phyloP scores from a whole-genome alignment of 352 stramenopile genomes.

The Lagenidium giganteum region DNA sequence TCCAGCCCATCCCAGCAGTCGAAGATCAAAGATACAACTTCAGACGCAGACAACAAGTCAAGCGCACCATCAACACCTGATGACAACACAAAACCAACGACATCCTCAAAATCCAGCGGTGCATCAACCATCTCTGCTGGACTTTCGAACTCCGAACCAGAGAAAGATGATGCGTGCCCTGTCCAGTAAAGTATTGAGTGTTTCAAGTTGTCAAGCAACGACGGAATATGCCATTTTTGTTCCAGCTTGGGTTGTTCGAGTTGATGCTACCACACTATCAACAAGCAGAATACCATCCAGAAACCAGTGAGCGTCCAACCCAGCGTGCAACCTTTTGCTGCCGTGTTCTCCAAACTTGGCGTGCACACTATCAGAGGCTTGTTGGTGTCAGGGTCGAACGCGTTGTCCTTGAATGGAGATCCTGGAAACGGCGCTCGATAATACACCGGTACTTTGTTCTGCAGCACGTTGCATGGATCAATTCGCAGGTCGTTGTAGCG shows the following conservation, averaged over 20 bases:
- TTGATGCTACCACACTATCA: background rate
- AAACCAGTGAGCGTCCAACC: background rate
- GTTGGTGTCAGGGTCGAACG: conserved; percentile 58
- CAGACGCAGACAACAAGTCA: too few relatives aligned
- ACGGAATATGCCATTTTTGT: too few relatives aligned
- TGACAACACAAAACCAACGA: too few relatives aligned
- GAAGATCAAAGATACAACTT: too few relatives aligned
- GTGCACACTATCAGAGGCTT: conserved; percentile 78
- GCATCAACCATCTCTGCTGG: conserved; percentile 14
- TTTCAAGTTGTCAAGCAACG: background rate
- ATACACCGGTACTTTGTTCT: conserved; percentile 71
- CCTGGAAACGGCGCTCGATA: conserved; percentile 74
- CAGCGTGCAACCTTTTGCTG: conserved; percentile 1
- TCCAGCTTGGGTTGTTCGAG: conserved; percentile 1
- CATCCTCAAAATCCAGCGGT: too few relatives aligned
- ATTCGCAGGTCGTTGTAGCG: too few relatives aligned
- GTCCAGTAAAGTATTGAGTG: conserved; percentile 40
- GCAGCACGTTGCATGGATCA: too few relatives aligned
- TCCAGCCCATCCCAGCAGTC: too few relatives aligned
- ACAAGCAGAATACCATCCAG: background rate
- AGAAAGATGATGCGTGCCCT: conserved; percentile 58
- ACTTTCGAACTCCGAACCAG: conserved; percentile 29
- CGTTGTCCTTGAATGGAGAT: conserved; percentile 76
- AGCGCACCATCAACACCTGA: too few relatives aligned
- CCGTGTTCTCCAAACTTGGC: conserved; percentile 68